These are phyloP conservation scores for Paraphaeosphaeria minitans DNA, from an alignment of 2,329 filamentous ascomycete species.

Conservation along the genomic window DNA sequence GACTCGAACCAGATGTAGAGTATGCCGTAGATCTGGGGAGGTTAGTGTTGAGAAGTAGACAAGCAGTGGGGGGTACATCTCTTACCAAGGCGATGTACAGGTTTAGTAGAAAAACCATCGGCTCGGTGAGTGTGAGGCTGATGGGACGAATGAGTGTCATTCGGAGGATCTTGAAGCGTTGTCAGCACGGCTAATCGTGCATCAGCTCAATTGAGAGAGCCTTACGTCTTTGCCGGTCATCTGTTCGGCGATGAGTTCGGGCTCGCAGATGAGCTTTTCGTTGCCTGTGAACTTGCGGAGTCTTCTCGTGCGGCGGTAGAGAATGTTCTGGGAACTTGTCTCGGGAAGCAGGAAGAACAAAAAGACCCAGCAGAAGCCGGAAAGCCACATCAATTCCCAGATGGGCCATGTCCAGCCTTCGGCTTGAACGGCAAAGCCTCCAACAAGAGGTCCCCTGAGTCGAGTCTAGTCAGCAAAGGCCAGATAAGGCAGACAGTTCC, in stretches of 20 bases:
- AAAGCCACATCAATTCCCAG: constrained; percentile 15
- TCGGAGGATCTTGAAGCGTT: constrained; percentile 26
- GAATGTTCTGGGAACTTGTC: constrained; percentile 19
- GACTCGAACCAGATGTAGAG: constrained; percentile 51
- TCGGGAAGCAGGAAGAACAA: constrained; percentile 24
- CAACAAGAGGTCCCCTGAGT: constrained; percentile 47
- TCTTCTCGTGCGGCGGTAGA: constrained; percentile 16
- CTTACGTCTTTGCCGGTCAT: constrained; percentile 33
- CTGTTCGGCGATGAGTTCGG: constrained; percentile 43
- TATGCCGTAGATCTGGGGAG: constrained; percentile 39
- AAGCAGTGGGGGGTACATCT: no score
- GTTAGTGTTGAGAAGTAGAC: no score
- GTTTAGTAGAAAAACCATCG: constrained; percentile 46
- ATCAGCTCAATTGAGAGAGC: not conserved
- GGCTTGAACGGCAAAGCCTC: constrained; percentile 48
- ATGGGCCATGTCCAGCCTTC: constrained; percentile 51
- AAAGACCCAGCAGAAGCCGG: constrained; percentile 11
- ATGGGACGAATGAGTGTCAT: constrained; percentile 48
- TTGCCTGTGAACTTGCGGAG: constrained; percentile 28
- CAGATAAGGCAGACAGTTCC: no score
- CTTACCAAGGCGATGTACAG: constrained; percentile 42
- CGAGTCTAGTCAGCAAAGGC: no score
- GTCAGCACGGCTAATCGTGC: not conserved
- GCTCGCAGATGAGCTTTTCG: constrained; percentile 38
- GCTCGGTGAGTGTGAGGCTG: constrained; percentile 45